Evolutionary conservation across 768 basidiomycete species (phyloP).

Genomic region (Daedaleopsis sinensis): DNA sequence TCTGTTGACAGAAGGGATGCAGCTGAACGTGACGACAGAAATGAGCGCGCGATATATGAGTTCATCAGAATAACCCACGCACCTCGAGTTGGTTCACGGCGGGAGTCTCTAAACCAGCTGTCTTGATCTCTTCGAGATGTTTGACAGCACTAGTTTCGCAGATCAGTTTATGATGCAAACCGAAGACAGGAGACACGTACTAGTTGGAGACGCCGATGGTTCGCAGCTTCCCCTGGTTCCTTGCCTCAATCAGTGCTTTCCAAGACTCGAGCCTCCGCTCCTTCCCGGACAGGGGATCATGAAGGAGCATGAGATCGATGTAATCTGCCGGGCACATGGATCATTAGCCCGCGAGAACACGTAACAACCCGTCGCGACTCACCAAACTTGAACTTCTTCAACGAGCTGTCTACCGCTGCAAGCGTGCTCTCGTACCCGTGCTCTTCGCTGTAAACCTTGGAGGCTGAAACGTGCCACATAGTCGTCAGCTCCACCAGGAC

Average conservation of each 20-base stretch:
- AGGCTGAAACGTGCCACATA: slow-evolving; percentile 45
- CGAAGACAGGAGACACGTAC: slow-evolving; percentile 42
- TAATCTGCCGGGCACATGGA: slow-evolving; percentile 43
- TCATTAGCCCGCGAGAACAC: background rate
- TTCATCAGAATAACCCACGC: too few species aligned
- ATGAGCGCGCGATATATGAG: too few species aligned
- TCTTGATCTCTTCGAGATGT: slow-evolving; percentile 75
- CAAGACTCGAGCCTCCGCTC: slow-evolving; percentile 71
- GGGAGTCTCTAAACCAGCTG: slow-evolving; percentile 64
- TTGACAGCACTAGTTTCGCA: slow-evolving; percentile 51
- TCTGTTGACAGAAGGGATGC: slow-evolving; percentile 84
- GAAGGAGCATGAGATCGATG: slow-evolving; percentile 79
- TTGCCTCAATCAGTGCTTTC: slow-evolving; percentile 67
- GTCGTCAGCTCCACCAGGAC: background rate
- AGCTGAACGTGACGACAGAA: slow-evolving; percentile 47
- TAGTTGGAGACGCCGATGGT: slow-evolving; percentile 86
- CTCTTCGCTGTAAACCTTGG: slow-evolving; percentile 58
- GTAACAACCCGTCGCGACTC: slow-evolving; percentile 17
- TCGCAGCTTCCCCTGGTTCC: slow-evolving; percentile 64
- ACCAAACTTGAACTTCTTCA: slow-evolving; percentile 64
- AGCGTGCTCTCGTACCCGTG: slow-evolving; percentile 68
- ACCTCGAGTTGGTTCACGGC: slow-evolving; percentile 86
- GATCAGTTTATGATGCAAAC: background rate
- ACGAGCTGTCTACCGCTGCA: slow-evolving; percentile 61
- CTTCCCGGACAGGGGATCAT: slow-evolving; percentile 68